phyloP scores from a whole-genome alignment of 163 green algal species.

The Picocystis sp. region DNA sequence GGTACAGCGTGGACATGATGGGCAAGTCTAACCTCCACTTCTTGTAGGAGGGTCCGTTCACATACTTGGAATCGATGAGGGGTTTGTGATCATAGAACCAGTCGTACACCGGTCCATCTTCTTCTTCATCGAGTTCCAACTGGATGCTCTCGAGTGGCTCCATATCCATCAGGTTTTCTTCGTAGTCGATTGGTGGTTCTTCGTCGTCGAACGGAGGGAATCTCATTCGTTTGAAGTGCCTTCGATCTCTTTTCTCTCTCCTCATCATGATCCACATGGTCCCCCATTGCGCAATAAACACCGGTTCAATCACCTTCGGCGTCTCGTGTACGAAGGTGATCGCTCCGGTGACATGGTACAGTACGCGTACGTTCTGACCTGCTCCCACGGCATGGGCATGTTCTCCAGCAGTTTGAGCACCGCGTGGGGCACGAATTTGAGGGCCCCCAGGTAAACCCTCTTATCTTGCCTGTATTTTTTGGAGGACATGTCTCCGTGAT shows the following conservation, averaged over 20 bases:
- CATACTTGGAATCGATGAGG: slow-evolving; percentile 52
- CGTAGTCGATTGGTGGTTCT: slow-evolving; percentile 92
- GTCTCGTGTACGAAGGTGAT: slow-evolving; percentile 99
- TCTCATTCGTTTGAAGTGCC: slow-evolving; percentile 99
- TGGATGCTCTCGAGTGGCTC: slow-evolving; percentile 93
- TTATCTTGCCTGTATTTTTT: slow-evolving; percentile 97
- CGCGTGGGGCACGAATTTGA: slow-evolving; percentile 98
- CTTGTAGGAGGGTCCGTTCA: slow-evolving; percentile 63
- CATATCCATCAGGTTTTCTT: slow-evolving; percentile 88
- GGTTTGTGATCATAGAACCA: slow-evolving; percentile 94
- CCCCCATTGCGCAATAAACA: slow-evolving; percentile 75
- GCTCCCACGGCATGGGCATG: slow-evolving; percentile 99
- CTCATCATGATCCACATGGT: slow-evolving; percentile 87
- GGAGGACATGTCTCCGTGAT: slow-evolving; percentile 96
- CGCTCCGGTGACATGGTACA: slow-evolving; percentile 97
- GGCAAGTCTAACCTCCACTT: slow-evolving; percentile 88
- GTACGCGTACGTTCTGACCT: slow-evolving; percentile 80
- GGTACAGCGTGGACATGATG: slow-evolving; percentile 72
- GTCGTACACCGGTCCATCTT: slow-evolving; percentile 80
- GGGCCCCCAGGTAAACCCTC: slow-evolving; percentile 93
- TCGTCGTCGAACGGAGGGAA: slow-evolving; percentile 99
- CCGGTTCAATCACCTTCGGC: slow-evolving; percentile 89
- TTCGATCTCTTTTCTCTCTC: slow-evolving; percentile 92
- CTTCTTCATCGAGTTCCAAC: slow-evolving; percentile 93
- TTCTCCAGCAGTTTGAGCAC: slow-evolving; percentile 99